Evolutionary conservation across 2,329 filamentous ascomycete species (phyloP), one percentile per base, ranked within the genome.

Genomic region (Phialemonium atrogriseum): DNA sequence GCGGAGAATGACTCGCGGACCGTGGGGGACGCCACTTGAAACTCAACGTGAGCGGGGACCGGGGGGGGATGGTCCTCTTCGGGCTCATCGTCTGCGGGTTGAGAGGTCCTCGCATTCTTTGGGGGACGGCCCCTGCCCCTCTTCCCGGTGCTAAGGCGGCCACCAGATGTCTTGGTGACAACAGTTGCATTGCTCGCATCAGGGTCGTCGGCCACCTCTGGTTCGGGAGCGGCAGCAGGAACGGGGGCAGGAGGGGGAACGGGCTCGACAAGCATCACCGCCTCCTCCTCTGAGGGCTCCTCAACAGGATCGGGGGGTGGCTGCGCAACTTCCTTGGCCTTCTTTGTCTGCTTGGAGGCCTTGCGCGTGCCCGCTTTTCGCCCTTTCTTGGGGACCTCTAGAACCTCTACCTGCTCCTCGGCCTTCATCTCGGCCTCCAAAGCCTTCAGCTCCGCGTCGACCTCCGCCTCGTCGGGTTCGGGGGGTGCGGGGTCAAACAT

Each of bases 281-380:
- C 19, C 10, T 26, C 30, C 10, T 43, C 40, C 26, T 45, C 42
- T 17, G 34, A 33, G 14, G 26, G 26, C 8, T 40, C 37, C 7
- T 41, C 39, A 2, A 32, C 35, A 9, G 48, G 35, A 7, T 51
- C 44, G 7, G 45, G 34, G 7, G 24, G 31, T 7, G 51, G 44
- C 3, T 7, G 10, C 11, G 16, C 27, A 9, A 10, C 10, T 14
- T 56, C 48, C 40, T 65, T 65, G 7, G 51, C 36, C 43, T 67
- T 70, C 44, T 66, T 68, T 8, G 60, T 60, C 40, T 70, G 66
- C 48, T 72, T 73, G 0, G 70, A 70, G 1, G 43, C 59, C 41
- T 74, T 76, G 26, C 63, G 62, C 4, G 60, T 54, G n/a, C 53
- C 63, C 6, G 64, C 49, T 43, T 74, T 74, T 29, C 66, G 66